These are phyloP conservation scores for Cryphonectria japonica DNA, from an alignment of 2,329 filamentous ascomycete genomes.

Conservation along the genomic window DNA sequence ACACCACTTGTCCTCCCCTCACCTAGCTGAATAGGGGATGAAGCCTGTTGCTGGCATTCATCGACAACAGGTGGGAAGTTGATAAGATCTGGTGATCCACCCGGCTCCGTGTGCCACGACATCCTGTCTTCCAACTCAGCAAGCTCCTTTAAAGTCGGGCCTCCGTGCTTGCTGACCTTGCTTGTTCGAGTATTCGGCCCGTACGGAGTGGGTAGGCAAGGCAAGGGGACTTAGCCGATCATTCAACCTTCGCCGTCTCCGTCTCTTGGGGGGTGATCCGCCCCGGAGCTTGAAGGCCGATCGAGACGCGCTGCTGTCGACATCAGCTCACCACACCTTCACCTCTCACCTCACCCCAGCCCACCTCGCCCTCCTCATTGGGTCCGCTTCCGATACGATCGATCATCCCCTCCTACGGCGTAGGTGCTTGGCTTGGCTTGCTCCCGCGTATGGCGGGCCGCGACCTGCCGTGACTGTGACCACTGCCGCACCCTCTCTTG, in stretches of 20 bases:
- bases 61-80: not conserved
- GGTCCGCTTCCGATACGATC: constrained; percentile 8
- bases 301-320: not conserved
- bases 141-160: not conserved
- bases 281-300: not conserved
- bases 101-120: not conserved
- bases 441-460: constrained; percentile 1
- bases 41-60: not conserved
- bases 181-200: not conserved
- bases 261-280: constrained; percentile 1
- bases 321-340: not conserved
- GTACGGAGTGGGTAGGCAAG: constrained; percentile 11
- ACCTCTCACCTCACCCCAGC: not conserved
- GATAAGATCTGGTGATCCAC: constrained; percentile 2
- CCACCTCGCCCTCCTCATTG: not conserved
- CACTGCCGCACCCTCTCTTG: not conserved
- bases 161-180: constrained; percentile 3
- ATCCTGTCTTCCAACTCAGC: not conserved
- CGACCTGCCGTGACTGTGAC: constrained; percentile 1
- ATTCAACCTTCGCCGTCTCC: constrained; percentile 8
- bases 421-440: not conserved
- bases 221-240: constrained; percentile 10
- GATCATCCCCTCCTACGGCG: not conserved
- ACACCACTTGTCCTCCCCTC: not conserved
- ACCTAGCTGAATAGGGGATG: not conserved